Conservation (phyloP, 495 filamentous ascomycete species). For the Trichoderma virens region DNA sequence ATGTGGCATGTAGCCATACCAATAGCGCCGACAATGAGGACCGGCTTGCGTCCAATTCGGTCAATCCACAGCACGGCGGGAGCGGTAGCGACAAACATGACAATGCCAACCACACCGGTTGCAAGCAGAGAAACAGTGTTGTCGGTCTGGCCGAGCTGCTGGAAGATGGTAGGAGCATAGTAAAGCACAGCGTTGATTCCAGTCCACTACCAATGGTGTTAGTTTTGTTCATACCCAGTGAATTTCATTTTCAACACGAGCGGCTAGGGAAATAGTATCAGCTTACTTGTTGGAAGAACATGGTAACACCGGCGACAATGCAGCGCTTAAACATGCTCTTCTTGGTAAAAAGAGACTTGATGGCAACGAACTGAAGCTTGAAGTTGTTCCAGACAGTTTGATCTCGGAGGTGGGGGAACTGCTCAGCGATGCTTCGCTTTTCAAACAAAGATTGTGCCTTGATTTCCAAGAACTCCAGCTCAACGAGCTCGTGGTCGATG, state of each 20-base stretch:
- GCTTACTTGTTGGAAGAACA: conserved; percentile 61
- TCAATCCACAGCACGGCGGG: conserved; percentile 62
- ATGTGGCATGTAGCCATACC: conserved; percentile 58
- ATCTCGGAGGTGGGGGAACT: conserved; percentile 61
- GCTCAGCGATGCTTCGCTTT: conserved; percentile 61
- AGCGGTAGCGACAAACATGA: conserved; percentile 62
- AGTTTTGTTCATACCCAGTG: conserved; percentile 15
- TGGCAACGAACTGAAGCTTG: conserved; percentile 68
- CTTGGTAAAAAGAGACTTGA: conserved; percentile 61
- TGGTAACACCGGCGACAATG: conserved; percentile 57
- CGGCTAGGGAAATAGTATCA: neutral
- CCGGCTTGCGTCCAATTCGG: conserved; percentile 49
- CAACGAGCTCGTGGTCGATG: conserved; percentile 54
- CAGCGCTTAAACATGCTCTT: conserved; percentile 70
- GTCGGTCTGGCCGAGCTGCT: conserved; percentile 52
- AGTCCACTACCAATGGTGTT: conserved; percentile 52
- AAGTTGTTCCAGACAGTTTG: conserved; percentile 50
- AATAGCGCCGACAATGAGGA: conserved; percentile 48
- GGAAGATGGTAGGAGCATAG: conserved; percentile 71
- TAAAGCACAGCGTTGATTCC: conserved; percentile 64
- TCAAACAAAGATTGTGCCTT: conserved; percentile 73
- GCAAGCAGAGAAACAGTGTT: conserved; percentile 64
- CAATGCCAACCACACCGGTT: conserved; percentile 73
- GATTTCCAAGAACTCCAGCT: conserved; percentile 76
- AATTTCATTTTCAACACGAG: too few relatives aligned